Evolutionary conservation across 345 rosid species (phyloP), one percentile per base, ranked within the genome.

Genomic region (Arabidopsis arenosa): DNA sequence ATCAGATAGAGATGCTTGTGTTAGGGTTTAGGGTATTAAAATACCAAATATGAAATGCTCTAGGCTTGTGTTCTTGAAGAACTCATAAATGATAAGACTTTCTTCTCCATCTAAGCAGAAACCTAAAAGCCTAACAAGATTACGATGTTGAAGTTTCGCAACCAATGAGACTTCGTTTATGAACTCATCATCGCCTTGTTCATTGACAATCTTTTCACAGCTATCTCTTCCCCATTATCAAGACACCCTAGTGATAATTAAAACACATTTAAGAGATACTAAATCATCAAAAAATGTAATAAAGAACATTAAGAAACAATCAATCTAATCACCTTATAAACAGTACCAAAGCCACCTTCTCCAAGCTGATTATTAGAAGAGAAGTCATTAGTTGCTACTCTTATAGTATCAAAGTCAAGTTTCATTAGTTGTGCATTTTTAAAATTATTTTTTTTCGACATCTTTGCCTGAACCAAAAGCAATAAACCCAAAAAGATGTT

Each of bases 71-170:
- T 83, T 77, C 36, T 83, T 82, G 53, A 85, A 63, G 69, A 79
- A 83, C 51, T 81, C 86, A 39, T 81, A 83, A 51, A 83, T 60
- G 28, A 85, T 81, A 70, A 85, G 70, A 44, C 83, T 56, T 67
- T 85, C 85, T 9, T 69, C 57, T 33, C 77, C 75, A 47, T 78
- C 78, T 5, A 82, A 56, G 67, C 80, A 75, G 57, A 78, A 84
- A 68, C 84, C 80, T n/a, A 75, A 30, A 66, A 78, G 82, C 44
- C 75, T 78, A 72, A 82, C 80, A 61, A 79, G 73, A 62, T 86
- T 83, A 55, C 83, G 81, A 55, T 84, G 88, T 40, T 87, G 90
- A 51, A 87, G 85, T 52, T 59, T 83, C 6, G 84, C 85, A 13
- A 86, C 82, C 58, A 84, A 57, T 0, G 77, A 35, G 7, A 82